Evolutionary conservation across 2,329 filamentous ascomycete genomes (phyloP).

Genomic region (Hypoxylon sp.): DNA sequence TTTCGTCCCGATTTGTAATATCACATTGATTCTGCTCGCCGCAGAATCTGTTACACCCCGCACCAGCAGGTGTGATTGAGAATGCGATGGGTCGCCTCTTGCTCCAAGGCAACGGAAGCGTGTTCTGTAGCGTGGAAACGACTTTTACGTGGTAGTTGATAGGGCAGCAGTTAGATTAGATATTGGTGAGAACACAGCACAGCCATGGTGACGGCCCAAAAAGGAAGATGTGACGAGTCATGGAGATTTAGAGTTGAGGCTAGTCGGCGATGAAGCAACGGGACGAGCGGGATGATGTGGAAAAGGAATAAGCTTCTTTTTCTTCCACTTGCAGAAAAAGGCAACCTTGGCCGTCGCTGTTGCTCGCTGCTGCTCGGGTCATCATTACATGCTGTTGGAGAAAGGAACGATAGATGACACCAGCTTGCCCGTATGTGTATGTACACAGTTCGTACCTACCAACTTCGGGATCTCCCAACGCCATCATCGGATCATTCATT

Average conservation of each 20-base stretch:
- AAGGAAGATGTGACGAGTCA: constrained; percentile 35
- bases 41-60: constrained; percentile 41
- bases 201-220: constrained; percentile 34
- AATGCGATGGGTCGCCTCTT: constrained; percentile 40
- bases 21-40: constrained; percentile 27
- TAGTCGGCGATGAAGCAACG: constrained; percentile 11
- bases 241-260: constrained; percentile 14
- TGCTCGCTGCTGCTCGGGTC: constrained; percentile 15
- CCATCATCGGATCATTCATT: constrained; percentile 41
- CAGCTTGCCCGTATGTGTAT: constrained; percentile 4
- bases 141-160: constrained; percentile 19
- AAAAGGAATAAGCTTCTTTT: constrained; percentile 38
- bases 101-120: constrained; percentile 33
- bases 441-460: constrained; percentile 23
- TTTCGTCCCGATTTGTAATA: constrained; percentile 32
- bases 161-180: constrained; percentile 29
- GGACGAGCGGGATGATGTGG: constrained; percentile 27
- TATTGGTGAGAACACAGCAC: constrained; percentile 14
- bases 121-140: constrained; percentile 19
- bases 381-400: constrained; percentile 8
- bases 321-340: constrained; percentile 24
- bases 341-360: constrained; percentile 9
- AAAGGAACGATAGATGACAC: constrained; percentile 18
- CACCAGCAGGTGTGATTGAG: constrained; percentile 42
- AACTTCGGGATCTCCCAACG: constrained; percentile 38